Base-by-base conservation (phyloP, 768 basidiomycete species). In the Lanmaoa rubissima region DNA sequence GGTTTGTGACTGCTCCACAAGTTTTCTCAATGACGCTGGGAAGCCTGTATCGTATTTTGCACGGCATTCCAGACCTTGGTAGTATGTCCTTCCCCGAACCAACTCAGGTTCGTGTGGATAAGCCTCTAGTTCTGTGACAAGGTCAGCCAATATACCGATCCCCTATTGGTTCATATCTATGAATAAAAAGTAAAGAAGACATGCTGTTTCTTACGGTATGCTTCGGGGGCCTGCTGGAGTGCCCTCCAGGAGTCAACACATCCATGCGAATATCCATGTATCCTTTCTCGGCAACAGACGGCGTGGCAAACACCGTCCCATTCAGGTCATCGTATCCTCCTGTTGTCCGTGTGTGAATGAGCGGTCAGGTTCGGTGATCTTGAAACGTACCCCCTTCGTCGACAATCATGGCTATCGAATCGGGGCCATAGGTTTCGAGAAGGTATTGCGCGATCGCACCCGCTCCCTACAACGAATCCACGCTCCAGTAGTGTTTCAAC, bases 351-450 rank as follows among this genome's bases (percentile, higher is more conserved):
- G 12, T 11, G 54, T 59, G 34, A 61, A 31, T 41, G 9, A 19
- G 8, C n/a, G 7, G 0, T 9, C 32, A 17, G 9, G 11, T 19
- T 8, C 34, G 40, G 45, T 17, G 11, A 34, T 11, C 9, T 10
- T 12, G 14, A 49, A 49, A 60, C 56, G 55, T 63, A 73, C 81
- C 79, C 8, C 83, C 82, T 72, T 86, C 85, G 55, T 86, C 86
- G 12, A 86, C 75, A n/a, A 85, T 65, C 63, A 86, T 70, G 1
- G 80, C 70, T 49, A 86, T 73, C 7, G 77, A 73, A 62, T 83
- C 62, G n/a, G 68, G 54, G n/a, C 83, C 84, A 61, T 79, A 82
- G 0, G 69, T 72, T 11, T 73, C 55, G 4, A 75, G 62, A n/a
- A 86, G 69, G 41, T 74, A 68, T 6, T 66, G 34, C 0, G 73